Evolutionary conservation across 1,284 basidiomycete genomes (phyloP).

Genomic region (Melanopsichium pennsylvanicum): DNA sequence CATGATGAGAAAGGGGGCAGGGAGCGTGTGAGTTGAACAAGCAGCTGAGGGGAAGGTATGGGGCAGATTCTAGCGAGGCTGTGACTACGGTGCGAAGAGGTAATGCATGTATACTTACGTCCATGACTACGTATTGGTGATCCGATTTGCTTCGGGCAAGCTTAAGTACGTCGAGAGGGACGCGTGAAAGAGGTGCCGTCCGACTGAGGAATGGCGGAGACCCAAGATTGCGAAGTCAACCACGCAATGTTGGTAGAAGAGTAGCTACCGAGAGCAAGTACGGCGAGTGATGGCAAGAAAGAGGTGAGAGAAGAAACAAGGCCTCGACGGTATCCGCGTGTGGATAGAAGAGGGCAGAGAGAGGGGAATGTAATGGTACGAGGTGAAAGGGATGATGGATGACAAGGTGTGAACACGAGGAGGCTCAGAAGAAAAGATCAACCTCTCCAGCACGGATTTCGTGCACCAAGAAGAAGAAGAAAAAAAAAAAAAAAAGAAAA

Average conservation of each 20-base stretch:
- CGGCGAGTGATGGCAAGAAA: neutral
- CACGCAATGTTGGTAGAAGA: slow-evolving; percentile 4
- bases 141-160: slow-evolving; percentile 14
- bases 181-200: neutral
- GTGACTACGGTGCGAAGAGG: too few relatives aligned
- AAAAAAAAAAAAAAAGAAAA: slow-evolving; percentile 6
- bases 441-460: neutral
- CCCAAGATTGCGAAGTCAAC: slow-evolving; percentile 10
- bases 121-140: slow-evolving; percentile 5
- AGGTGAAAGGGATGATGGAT: slow-evolving; percentile 7
- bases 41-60: too few relatives aligned
- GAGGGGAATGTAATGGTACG: neutral
- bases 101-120: slow-evolving; percentile 11
- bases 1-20: neutral
- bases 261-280: slow-evolving; percentile 10
- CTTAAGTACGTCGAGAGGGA: neutral
- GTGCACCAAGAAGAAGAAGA: too few relatives aligned
- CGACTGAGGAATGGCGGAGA: neutral
- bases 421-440: slow-evolving; percentile 5
- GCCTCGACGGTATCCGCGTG: slow-evolving; percentile 27
- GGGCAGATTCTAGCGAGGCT: too few relatives aligned
- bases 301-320: neutral
- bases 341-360: slow-evolving; percentile 13
- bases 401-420: neutral
- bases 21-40: too few relatives aligned